Evolutionary conservation across 2,329 filamentous ascomycete genomes (phyloP).

Genomic region (Metarhizium guizhouense): DNA sequence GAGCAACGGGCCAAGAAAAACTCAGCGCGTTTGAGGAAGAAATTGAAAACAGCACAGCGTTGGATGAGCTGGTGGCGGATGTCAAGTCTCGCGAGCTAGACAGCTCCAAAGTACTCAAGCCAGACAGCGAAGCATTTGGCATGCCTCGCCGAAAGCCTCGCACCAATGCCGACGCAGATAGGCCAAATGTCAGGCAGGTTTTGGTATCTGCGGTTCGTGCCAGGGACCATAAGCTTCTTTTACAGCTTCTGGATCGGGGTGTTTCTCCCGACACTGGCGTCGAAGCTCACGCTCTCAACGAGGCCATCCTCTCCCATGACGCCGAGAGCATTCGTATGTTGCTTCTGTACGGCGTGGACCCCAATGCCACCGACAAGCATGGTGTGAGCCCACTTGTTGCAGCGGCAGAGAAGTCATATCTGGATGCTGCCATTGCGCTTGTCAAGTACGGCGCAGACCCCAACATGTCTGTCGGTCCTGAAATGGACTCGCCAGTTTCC

Average conservation of each 20-base stretch:
- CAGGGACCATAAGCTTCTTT: conserved; percentile 46
- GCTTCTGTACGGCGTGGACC: conserved; percentile 47
- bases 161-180: conserved; percentile 32
- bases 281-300: conserved; percentile 40
- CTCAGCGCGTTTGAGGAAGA: conserved; percentile 21
- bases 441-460: conserved; percentile 57
- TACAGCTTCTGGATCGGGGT: conserved; percentile 50
- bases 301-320: conserved; percentile 43
- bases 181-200: conserved; percentile 34
- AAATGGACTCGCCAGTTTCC: conserved; percentile 46
- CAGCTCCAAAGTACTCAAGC: conserved; percentile 31
- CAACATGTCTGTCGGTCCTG: conserved; percentile 39
- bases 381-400: conserved; percentile 42
- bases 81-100: conserved; percentile 30
- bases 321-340: conserved; percentile 45
- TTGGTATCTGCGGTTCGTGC: conserved; percentile 46
- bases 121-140: conserved; percentile 39
- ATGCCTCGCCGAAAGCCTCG: conserved; percentile 46
- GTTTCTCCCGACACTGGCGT: conserved; percentile 40
- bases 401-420: conserved; percentile 42
- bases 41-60: conserved; percentile 6
- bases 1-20: conserved; percentile 14
- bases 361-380: conserved; percentile 40
- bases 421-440: conserved; percentile 48
- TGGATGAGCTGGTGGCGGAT: conserved; percentile 21